phyloP scores from a whole-genome alignment of 768 basidiomycete genomes.

The Pisolithus albus region DNA sequence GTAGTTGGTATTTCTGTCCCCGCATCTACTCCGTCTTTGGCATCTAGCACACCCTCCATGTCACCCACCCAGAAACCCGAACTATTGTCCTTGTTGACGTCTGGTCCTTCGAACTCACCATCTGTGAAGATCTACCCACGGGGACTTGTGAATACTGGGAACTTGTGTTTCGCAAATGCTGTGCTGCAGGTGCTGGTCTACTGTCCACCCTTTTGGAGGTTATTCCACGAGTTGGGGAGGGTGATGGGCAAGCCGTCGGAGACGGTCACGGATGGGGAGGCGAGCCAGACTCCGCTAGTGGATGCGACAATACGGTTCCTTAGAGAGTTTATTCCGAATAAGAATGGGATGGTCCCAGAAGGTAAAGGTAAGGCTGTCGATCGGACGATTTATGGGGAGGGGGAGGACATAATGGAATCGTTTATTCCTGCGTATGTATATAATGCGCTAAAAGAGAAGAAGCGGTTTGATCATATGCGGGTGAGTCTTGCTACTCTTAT shows the following conservation, averaged over 20 bases:
- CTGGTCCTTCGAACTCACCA: conserved; percentile 24
- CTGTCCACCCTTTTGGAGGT: conserved; percentile 74
- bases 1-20: conserved; percentile 72
- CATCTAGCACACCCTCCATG: conserved; percentile 16
- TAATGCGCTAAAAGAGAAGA: conserved; percentile 89
- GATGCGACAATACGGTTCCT: conserved; percentile 69
- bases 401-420: conserved; percentile 53
- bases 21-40: conserved; percentile 30
- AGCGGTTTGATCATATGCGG: conserved; percentile 88
- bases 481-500: conserved; percentile 37
- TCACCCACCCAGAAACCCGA: conserved; percentile 39
- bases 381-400: conserved; percentile 26
- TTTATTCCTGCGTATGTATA: conserved; percentile 86
- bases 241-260: conserved; percentile 32
- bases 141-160: conserved; percentile 89
- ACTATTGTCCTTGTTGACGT: conserved; percentile 48
- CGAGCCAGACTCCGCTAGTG: conserved; percentile 47
- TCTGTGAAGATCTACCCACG: conserved; percentile 49
- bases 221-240: conserved; percentile 68
- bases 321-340: conserved; percentile 55
- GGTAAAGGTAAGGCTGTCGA: conserved; percentile 39
- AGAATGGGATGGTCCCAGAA: conserved; percentile 9
- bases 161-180: conserved; percentile 97
- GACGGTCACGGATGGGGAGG: conserved; percentile 17
- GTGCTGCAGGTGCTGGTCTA: conserved; percentile 88